phyloP scores from a whole-genome alignment of 257 asterid species.

The Plantago major region DNA sequence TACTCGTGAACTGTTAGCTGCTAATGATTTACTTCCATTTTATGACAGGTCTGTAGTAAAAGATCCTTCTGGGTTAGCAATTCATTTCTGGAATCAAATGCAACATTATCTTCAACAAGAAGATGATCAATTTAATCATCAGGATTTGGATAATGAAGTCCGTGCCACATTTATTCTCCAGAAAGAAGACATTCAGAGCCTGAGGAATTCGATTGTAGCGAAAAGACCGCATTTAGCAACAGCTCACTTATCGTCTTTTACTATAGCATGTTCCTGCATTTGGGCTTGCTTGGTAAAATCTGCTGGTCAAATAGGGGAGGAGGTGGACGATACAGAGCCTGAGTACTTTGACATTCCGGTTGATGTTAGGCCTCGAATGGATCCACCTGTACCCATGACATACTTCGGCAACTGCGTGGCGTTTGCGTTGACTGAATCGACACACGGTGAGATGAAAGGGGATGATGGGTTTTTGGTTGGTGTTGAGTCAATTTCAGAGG shows the following conservation, averaged over 20 bases:
- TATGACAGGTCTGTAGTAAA: conserved; percentile 19
- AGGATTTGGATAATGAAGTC: conserved; percentile 2
- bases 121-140: neutral
- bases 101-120: neutral
- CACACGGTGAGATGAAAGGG: conserved; percentile 19
- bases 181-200: conserved; percentile 17
- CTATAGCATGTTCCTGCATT: conserved; percentile 17
- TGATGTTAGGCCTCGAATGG: conserved; percentile 26
- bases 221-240: neutral
- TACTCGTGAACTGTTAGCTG: neutral
- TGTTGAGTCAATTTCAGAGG: conserved; percentile 14
- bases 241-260: conserved; percentile 23
- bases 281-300: conserved; percentile 31
- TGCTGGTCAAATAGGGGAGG: conserved; percentile 1
- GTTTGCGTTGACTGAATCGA: neutral
- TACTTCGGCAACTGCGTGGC: conserved; percentile 41
- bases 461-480: conserved; percentile 25
- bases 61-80: conserved; percentile 17
- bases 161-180: conserved; percentile 24
- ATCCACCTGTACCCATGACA: conserved; percentile 36
- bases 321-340: conserved; percentile 22
- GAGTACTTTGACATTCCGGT: conserved; percentile 30
- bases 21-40: conserved; percentile 4
- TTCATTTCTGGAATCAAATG: conserved; percentile 9
- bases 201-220: conserved; percentile 1